Evolutionary conservation across 305 asterid species (phyloP).

Genomic region (Fraxinus albicans): DNA sequence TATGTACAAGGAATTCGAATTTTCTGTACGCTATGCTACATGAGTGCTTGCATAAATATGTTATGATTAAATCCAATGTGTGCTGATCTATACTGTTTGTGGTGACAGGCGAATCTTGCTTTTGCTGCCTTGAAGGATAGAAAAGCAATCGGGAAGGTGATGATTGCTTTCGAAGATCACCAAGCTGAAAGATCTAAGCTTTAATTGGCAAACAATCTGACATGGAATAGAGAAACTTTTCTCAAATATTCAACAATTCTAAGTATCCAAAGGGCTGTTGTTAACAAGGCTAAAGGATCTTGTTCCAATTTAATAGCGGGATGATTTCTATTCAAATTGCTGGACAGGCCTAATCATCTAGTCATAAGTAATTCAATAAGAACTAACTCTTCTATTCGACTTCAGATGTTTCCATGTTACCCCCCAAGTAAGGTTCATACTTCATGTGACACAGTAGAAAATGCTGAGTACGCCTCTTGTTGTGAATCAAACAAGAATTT

Average conservation of each 20-base stretch:
- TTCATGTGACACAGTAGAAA: neutral
- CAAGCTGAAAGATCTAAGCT: slow-evolving; percentile 52
- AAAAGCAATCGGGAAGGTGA: slow-evolving; percentile 89
- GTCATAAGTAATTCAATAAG: neutral
- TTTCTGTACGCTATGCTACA: neutral
- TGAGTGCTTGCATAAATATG: neutral
- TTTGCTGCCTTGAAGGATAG: slow-evolving; percentile 78
- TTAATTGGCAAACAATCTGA: slow-evolving; percentile 19
- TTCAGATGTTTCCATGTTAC: neutral
- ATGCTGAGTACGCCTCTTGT: neutral
- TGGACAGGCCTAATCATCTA: neutral
- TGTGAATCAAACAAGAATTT: neutral
- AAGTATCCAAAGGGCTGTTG: neutral
- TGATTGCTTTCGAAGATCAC: slow-evolving; percentile 61
- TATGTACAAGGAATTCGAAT: neutral
- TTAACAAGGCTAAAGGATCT: slow-evolving; percentile 8
- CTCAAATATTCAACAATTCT: neutral
- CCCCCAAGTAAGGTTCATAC: neutral
- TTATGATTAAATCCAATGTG: neutral
- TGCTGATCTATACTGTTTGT: slow-evolving; percentile 11
- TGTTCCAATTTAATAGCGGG: neutral
- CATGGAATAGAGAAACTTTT: neutral
- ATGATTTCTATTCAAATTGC: neutral
- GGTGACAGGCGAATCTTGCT: slow-evolving; percentile 73
- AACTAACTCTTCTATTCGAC: neutral